Evolutionary conservation across 169 alveolate species (phyloP).

Genomic region (Theileria annulata): DNA sequence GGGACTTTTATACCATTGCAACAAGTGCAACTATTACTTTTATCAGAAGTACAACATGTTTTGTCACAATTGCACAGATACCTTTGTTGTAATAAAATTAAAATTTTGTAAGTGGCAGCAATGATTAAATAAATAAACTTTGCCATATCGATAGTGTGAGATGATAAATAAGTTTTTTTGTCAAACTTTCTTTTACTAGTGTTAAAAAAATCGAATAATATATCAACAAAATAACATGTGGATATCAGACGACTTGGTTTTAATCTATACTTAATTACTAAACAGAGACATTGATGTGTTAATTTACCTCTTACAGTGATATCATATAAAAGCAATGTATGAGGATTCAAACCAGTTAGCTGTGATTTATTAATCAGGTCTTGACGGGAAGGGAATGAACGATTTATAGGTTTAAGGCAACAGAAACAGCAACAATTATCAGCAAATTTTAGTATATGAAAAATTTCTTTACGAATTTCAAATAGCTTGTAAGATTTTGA

Average conservation of each 20-base stretch:
- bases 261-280: neutral
- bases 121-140: neutral
- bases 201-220: neutral
- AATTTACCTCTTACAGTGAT: no score
- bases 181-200: neutral
- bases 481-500: neutral
- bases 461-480: neutral
- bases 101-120: neutral
- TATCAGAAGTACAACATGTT: no score
- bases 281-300: neutral
- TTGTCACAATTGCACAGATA: no score
- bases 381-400: no score
- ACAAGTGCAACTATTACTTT: no score
- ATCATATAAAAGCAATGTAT: no score
- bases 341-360: no score
- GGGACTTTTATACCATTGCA: no score
- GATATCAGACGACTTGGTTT: neutral
- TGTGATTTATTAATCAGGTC: no score
- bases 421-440: neutral
- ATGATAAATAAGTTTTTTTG: neutral
- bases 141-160: neutral
- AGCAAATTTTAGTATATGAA: neutral
- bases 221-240: neutral
- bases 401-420: neutral
- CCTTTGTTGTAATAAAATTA: no score